Evolutionary conservation across 1,284 basidiomycete species (phyloP).

Genomic region (Ceratobasidium sp.): DNA sequence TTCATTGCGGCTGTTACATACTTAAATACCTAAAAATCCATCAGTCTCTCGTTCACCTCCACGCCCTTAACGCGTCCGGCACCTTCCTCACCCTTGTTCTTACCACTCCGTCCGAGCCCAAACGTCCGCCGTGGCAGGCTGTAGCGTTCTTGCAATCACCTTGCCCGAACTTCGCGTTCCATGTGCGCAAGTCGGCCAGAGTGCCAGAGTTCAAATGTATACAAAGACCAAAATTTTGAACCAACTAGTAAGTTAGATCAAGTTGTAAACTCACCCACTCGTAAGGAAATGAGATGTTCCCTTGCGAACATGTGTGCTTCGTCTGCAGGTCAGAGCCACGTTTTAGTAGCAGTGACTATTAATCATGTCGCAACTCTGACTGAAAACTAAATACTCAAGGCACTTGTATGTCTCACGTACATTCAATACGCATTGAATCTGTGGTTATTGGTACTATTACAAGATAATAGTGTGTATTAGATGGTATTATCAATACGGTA

Average conservation of each 20-base stretch:
- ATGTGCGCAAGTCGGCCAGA: slow-evolving; percentile 85
- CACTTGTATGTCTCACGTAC: too few species aligned
- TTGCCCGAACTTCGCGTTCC: slow-evolving; percentile 94
- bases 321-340: too few species aligned
- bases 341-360: too few species aligned
- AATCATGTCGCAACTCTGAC: too few species aligned
- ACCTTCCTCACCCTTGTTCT: slow-evolving; percentile 70
- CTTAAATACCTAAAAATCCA: neutral
- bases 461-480: neutral
- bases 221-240: too few species aligned
- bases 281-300: too few species aligned
- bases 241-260: too few species aligned
- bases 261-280: too few species aligned
- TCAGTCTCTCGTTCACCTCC: neutral
- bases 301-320: too few species aligned
- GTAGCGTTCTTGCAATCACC: slow-evolving; percentile 54
- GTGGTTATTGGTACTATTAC: too few species aligned
- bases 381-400: too few species aligned
- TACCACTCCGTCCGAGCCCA: slow-evolving; percentile 64
- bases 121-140: slow-evolving; percentile 62
- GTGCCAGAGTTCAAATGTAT: slow-evolving; percentile 63
- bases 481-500: neutral
- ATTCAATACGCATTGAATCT: too few species aligned
- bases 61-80: slow-evolving; percentile 70
- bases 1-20: neutral